Evolutionary conservation across 75 land plant species (phyloP).

Genomic region (Larix kaempferi): DNA sequence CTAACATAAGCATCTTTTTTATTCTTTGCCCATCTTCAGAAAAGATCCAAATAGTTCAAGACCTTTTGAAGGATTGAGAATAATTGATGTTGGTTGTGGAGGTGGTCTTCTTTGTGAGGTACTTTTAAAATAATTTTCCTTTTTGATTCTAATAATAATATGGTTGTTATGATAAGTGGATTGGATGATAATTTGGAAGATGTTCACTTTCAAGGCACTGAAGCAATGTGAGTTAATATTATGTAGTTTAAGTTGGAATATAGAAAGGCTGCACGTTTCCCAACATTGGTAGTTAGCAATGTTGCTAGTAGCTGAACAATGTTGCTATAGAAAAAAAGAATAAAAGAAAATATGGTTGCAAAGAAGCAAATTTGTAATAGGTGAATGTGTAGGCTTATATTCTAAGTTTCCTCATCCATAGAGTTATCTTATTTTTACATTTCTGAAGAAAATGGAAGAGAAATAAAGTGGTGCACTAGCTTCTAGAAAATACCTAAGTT

Average conservation of each 20-base stretch:
- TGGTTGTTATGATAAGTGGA: neutral
- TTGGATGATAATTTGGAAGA: neutral
- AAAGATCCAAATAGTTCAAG: conserved; percentile 60
- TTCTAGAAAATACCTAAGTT: no score
- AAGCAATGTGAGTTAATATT: neutral
- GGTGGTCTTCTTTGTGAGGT: conserved; percentile 97
- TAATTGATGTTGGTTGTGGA: conserved; percentile 97
- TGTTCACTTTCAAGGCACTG: neutral
- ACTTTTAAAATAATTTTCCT: neutral
- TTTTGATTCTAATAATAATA: neutral
- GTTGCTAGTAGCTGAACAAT: neutral
- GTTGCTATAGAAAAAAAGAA: no score
- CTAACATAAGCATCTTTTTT: neutral
- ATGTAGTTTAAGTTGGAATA: neutral
- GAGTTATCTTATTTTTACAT: no score
- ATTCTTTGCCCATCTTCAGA: conserved; percentile 26
- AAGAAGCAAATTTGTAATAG: no score
- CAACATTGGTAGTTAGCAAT: neutral
- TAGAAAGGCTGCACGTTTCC: neutral
- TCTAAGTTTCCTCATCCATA: no score
- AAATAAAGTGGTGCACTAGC: no score
- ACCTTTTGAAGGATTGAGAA: conserved; percentile 83
- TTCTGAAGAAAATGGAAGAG: no score
- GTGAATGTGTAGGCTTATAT: no score
- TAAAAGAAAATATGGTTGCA: no score